These are phyloP conservation scores for Oehlia diaphana DNA, from an alignment of 192 early-diverging fungal genomes.

Conservation along the genomic window DNA sequence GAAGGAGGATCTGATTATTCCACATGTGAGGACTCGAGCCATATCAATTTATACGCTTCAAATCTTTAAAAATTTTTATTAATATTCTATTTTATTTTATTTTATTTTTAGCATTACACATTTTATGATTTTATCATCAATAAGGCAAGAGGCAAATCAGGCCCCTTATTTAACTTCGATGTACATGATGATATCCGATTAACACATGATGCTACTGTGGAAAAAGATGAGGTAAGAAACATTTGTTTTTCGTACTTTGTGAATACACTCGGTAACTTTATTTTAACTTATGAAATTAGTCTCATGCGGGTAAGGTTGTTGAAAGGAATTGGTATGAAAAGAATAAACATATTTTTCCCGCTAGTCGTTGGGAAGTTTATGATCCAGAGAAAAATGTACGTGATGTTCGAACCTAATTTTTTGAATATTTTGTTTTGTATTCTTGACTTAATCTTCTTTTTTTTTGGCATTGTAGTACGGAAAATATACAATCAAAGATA, in stretches of 20 bases:
- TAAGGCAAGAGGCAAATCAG: constrained; percentile 94
- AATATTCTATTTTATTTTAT: not conserved
- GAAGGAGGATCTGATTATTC: constrained; percentile 96
- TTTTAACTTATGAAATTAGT: constrained; percentile 39
- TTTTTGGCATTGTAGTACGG: constrained; percentile 44
- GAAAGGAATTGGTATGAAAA: constrained; percentile 88
- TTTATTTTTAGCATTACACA: constrained; percentile 60
- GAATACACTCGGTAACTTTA: not conserved
- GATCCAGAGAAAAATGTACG: constrained; percentile 75
- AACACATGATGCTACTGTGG: constrained; percentile 75
- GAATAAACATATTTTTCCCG: constrained; percentile 96
- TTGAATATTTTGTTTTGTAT: too few species aligned
- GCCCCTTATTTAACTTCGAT: constrained; percentile 92
- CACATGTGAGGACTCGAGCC: constrained; percentile 66
- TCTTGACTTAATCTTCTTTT: not conserved
- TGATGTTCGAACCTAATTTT: not conserved
- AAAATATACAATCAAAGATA: constrained; percentile 64
- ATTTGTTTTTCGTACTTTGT: not conserved
- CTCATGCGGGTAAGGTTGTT: constrained; percentile 93
- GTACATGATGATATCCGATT: constrained; percentile 92
- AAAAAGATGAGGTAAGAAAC: constrained; percentile 75
- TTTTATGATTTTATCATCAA: constrained; percentile 97
- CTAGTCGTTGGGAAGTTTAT: constrained; percentile 89
- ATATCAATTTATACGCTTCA: not conserved
- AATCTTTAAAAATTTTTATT: too few species aligned